These are phyloP conservation scores for Clitoria ternatea DNA, from an alignment of 306 rosid genomes.

Conservation along the genomic window DNA sequence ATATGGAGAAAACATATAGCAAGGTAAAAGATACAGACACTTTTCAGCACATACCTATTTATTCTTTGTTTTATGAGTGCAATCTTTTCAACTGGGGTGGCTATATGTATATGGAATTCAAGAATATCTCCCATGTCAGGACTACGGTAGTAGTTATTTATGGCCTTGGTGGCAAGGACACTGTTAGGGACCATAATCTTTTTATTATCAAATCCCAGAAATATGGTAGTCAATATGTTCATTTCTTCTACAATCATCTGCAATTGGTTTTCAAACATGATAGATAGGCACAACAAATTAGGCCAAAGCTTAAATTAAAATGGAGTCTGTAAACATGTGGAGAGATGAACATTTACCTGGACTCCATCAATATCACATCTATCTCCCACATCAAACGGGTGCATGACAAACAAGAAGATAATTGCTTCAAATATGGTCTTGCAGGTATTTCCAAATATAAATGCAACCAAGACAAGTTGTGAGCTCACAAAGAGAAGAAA, in stretches of 20 bases:
- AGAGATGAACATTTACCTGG: conserved; percentile 54
- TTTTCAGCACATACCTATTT: conserved; percentile 37
- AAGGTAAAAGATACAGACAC: not conserved
- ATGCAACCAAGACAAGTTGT: conserved; percentile 79
- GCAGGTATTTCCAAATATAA: conserved; percentile 90
- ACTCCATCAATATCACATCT: conserved; percentile 80
- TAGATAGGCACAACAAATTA: conserved; percentile 24
- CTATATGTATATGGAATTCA: conserved; percentile 66
- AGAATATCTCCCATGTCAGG: conserved; percentile 84
- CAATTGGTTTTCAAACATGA: not conserved
- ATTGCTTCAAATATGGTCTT: conserved; percentile 86
- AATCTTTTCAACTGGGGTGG: conserved; percentile 74
- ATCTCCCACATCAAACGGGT: conserved; percentile 96
- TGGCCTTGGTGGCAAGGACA: conserved; percentile 64
- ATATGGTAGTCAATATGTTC: conserved; percentile 93
- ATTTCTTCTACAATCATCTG: conserved; percentile 99
- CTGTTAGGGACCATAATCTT: conserved; percentile 64
- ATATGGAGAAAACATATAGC: not conserved
- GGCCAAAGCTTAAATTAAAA: not conserved
- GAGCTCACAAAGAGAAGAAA: conserved; percentile 72
- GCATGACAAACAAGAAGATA: conserved; percentile 81
- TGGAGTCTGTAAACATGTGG: not conserved
- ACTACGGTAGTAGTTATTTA: conserved; percentile 81
- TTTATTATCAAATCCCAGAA: conserved; percentile 64
- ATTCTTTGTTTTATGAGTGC: conserved; percentile 60